Percentiles rank a stretch among this genome's conserved stretches.
Conservation (phyloP, 169 alveolate genomes). For the Plasmodium vinckei region DNA sequence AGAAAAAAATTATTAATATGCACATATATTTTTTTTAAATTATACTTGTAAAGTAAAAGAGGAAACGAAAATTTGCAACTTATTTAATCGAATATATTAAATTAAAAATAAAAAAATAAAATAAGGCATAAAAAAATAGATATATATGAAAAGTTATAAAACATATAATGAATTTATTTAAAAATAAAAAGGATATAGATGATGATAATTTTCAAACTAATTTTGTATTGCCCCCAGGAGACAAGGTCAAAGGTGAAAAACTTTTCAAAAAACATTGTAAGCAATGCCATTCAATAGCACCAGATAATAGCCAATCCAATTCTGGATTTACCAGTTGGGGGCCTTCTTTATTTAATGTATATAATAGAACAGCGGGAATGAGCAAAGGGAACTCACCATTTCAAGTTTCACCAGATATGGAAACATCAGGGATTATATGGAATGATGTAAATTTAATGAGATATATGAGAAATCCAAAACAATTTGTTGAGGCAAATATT, state of each 20-base stretch:
- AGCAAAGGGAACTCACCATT: conserved; percentile 79
- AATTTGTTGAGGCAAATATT: conserved; percentile 79
- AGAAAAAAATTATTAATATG: too few species aligned
- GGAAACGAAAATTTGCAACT: too few species aligned
- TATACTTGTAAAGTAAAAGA: too few species aligned
- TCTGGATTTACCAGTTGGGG: conserved; percentile 87
- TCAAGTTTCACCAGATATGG: conserved; percentile 82
- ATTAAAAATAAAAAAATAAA: neutral
- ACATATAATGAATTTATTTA: conserved; percentile 21
- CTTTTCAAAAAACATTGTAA: conserved; percentile 88
- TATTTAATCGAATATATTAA: neutral
- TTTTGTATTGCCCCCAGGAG: conserved; percentile 86
- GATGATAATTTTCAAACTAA: conserved; percentile 77
- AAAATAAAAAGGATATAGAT: conserved; percentile 68
- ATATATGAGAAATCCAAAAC: conserved; percentile 87
- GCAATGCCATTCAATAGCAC: conserved; percentile 89
- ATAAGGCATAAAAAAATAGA: neutral
- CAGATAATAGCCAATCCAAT: conserved; percentile 85
- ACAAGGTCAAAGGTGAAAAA: conserved; percentile 85
- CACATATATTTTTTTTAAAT: too few species aligned
- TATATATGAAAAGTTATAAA: neutral
- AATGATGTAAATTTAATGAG: conserved; percentile 87
- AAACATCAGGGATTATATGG: conserved; percentile 86
- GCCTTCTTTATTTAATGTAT: conserved; percentile 88
- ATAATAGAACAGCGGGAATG: conserved; percentile 86